Evolutionary conservation across 192 early-diverging fungal genomes (phyloP).

Genomic region (Backusella psychrophila): DNA sequence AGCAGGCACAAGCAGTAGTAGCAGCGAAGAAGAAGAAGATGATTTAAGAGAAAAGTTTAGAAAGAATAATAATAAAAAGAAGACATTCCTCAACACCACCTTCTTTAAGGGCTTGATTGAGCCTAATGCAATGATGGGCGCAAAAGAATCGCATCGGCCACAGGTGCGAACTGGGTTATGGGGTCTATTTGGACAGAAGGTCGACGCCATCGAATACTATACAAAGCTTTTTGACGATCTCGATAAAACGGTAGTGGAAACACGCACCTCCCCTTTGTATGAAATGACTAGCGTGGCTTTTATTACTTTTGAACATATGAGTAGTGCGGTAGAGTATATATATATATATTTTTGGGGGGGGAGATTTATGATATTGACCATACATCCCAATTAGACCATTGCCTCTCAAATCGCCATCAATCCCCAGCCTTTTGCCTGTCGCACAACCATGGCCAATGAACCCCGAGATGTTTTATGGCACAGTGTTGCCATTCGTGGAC

Average conservation of each 20-base stretch:
- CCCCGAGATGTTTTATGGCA: slow-evolving; percentile 74
- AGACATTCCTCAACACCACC: not conserved
- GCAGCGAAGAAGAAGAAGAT: not conserved
- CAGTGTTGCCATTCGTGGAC: slow-evolving; percentile 55
- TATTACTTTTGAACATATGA: slow-evolving; percentile 69
- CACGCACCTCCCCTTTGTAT: slow-evolving; percentile 14
- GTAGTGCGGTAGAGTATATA: slow-evolving; percentile 50
- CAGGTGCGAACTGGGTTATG: slow-evolving; percentile 39
- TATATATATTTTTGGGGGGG: not conserved
- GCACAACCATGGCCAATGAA: slow-evolving; percentile 61
- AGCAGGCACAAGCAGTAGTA: not conserved
- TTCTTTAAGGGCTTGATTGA: not conserved
- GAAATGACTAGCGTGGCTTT: slow-evolving; percentile 59
- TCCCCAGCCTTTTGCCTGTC: slow-evolving; percentile 58
- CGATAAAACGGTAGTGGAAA: slow-evolving; percentile 50
- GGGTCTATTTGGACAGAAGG: slow-evolving; percentile 53
- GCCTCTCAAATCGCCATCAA: slow-evolving; percentile 63
- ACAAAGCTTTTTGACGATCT: slow-evolving; percentile 47
- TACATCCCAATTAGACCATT: slow-evolving; percentile 40
- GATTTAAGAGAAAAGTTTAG: slow-evolving; percentile 1
- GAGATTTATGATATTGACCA: not conserved
- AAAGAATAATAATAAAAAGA: slow-evolving; percentile 1
- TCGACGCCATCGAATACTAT: slow-evolving; percentile 69
- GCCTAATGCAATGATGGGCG: not conserved
- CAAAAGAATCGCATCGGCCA: slow-evolving; percentile 30